Base-by-base conservation (phyloP, 2,329 filamentous ascomycete genomes). In the Colletotrichum sp. region DNA sequence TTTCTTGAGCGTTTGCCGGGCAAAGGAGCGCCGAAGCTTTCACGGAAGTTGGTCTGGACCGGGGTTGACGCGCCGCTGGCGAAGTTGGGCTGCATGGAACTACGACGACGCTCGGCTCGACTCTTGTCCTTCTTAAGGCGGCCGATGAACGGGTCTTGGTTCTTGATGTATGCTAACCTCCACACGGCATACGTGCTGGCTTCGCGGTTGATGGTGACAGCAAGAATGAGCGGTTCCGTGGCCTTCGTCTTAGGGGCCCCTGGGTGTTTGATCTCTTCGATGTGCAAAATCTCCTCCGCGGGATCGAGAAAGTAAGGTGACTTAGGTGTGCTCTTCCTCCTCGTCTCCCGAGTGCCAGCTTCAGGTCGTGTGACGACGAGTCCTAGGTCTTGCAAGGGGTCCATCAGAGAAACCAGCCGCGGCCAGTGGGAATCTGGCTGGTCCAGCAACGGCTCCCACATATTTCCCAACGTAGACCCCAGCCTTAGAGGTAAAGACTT, bases 321-420 rank as follows among this genome's bases (percentile, higher is more conserved):
- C n/a, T 82, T 86, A 5, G 84, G 82, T 10, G 84, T 82, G 13
- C 80, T 83, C 55, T 83, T 86, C 78, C 91, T 81, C 15, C 79
- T 80, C 69, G 82, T 84, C 16, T 80, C 79, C 78, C 87, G 81
- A 52, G 73, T 71, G 26, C 81, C 80, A 55, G 85, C 85, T 21
- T 91, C 88, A 3, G 89, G 85, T 65, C 90, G 87, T 7, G 91
- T 91, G 18, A 97, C 94, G 21, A 98, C 92, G 59, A 98, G 87
- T 2, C 96, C 96, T 80, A 98, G 89, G 79, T 98, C 96, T 5
- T 95, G 91, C 72, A 98, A 87, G 3, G 96, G 96, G 81, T 98
- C 95, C 5, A 94, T 96, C 64, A 99, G 88, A 30, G 94, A 95
- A 79, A 98, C 96, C 1, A 98, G 87, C 34, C 95, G 90, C 2